These are phyloP conservation scores for Aquilaria malaccensis DNA, from an alignment of 345 rosid genomes.

Conservation along the genomic window DNA sequence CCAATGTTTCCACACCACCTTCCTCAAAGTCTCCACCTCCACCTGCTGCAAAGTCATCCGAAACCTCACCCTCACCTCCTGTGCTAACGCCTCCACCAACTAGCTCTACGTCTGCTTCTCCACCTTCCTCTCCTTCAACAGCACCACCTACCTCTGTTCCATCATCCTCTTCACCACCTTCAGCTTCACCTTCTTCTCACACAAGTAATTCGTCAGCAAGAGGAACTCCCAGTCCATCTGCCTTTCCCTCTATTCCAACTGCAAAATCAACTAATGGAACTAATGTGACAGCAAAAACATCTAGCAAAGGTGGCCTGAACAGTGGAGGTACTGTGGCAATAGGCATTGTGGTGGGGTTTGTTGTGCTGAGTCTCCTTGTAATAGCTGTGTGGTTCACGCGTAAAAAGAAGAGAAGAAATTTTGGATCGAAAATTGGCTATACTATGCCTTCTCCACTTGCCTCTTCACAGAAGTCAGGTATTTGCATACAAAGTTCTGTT, in stretches of 20 bases:
- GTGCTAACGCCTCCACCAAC: conserved; percentile 24
- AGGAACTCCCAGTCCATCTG: conserved; percentile 26
- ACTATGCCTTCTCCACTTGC: conserved; percentile 69
- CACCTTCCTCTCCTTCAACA: conserved; percentile 37
- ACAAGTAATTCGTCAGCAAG: conserved; percentile 31
- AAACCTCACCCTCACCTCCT: conserved; percentile 32
- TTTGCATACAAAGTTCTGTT: conserved; percentile 8
- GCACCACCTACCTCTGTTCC: conserved; percentile 46
- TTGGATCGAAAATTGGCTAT: conserved; percentile 39
- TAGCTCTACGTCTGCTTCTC: conserved; percentile 32
- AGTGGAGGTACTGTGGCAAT: conserved; percentile 54
- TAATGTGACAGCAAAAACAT: conserved; percentile 25
- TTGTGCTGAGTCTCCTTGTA: conserved; percentile 56
- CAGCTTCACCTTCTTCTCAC: conserved; percentile 47
- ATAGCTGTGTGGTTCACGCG: conserved; percentile 62
- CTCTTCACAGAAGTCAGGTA: conserved; percentile 92
- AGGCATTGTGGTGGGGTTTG: conserved; percentile 58
- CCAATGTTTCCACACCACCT: conserved; percentile 26
- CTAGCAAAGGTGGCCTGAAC: conserved; percentile 36
- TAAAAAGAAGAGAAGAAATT: conserved; percentile 49
- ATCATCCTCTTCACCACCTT: conserved; percentile 38
- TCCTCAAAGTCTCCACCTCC: conserved; percentile 38
- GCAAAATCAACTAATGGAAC: conserved; percentile 49
- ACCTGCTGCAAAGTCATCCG: conserved; percentile 23
- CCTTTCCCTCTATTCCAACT: conserved; percentile 59